Conservation (phyloP, 163 green algal genomes). For the Chlorella variabilis region DNA sequence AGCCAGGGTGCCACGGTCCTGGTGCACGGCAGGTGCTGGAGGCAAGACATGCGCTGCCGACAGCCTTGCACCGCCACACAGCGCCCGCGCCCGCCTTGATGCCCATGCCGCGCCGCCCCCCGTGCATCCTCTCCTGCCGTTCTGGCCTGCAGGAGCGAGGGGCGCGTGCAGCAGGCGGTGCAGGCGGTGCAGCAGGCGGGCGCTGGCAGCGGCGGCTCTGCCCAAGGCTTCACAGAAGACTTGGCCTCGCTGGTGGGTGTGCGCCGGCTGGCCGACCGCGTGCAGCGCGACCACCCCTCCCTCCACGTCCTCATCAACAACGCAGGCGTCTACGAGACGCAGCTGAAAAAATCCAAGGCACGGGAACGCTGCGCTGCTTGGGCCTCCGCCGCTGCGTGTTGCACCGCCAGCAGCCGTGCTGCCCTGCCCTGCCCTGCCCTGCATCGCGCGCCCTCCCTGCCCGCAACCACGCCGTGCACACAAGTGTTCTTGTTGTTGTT, state of each 20-base stretch:
- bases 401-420: too few relatives aligned
- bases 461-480: too few relatives aligned
- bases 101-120: too few relatives aligned
- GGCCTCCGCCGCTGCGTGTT: too few relatives aligned
- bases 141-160: conserved; percentile 16
- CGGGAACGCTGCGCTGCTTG: neutral
- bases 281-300: conserved; percentile 44
- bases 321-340: conserved; percentile 68
- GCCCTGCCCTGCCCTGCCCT: too few relatives aligned
- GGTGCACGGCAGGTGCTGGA: conserved; percentile 60
- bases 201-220: neutral
- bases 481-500: too few relatives aligned
- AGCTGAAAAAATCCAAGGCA: conserved; percentile 18
- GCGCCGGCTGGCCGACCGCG: conserved; percentile 48
- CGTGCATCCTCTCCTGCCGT: too few relatives aligned
- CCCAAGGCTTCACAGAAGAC: conserved; percentile 49
- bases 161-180: conserved; percentile 33
- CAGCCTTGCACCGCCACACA: too few relatives aligned
- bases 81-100: neutral
- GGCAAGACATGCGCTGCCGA: too few relatives aligned
- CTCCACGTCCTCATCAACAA: conserved; percentile 68
- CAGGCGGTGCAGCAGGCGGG: conserved; percentile 1
- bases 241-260: conserved; percentile 56
- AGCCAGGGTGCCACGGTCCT: conserved; percentile 53
- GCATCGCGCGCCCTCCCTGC: too few relatives aligned